Conservation (phyloP, 805 yeast genomes). For the Ogataea pini region DNA sequence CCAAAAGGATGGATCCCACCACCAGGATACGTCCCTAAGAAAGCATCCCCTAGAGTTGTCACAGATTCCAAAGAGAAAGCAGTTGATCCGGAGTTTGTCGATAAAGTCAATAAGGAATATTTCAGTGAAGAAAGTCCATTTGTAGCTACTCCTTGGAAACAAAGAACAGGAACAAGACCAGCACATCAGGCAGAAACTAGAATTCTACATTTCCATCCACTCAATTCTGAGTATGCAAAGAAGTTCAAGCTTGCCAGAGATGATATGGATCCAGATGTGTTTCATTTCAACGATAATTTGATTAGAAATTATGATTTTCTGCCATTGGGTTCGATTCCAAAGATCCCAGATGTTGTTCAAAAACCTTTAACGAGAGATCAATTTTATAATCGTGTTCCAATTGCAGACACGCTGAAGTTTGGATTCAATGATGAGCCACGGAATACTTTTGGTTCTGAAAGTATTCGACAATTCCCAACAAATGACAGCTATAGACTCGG, state of each 20-base stretch:
- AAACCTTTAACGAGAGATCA: conserved; percentile 5
- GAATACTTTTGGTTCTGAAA: conserved; percentile 3
- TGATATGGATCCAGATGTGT: conserved; percentile 18
- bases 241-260: conserved; percentile 16
- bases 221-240: conserved; percentile 11
- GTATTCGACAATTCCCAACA: conserved; percentile 21
- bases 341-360: conserved; percentile 2
- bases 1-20: conserved; percentile 23
- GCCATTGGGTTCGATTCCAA: conserved; percentile 4
- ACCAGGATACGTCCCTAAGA: conserved; percentile 6
- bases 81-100: conserved; percentile 9
- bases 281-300: conserved; percentile 21
- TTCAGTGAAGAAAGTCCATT: conserved; percentile 12
- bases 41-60: not conserved
- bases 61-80: not conserved
- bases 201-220: conserved; percentile 14
- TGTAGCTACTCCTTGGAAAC: conserved; percentile 17
- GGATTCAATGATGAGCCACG: conserved; percentile 19
- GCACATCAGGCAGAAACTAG: conserved; percentile 19
- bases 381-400: conserved; percentile 10
- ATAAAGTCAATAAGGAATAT: conserved; percentile 15
- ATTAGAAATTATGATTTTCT: conserved; percentile 7
- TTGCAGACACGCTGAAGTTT: conserved; percentile 18
- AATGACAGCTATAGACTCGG: conserved; percentile 27
- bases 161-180: conserved; percentile 8